phyloP scores from a whole-genome alignment of 1,139 yeast species.

The Taphrina flavorubra region DNA sequence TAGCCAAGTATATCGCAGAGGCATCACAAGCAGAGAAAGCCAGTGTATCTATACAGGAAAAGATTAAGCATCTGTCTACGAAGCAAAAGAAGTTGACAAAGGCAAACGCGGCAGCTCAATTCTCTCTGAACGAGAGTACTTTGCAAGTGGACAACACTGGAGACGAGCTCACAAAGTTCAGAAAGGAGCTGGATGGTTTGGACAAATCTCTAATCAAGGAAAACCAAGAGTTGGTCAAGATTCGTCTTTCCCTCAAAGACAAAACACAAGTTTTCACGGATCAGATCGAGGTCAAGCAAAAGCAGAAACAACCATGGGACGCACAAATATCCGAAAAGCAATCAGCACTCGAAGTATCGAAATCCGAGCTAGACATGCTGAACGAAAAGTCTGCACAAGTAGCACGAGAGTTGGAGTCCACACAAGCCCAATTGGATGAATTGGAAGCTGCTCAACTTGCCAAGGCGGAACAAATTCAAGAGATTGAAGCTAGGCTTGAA shows the following conservation, averaged over 20 bases:
- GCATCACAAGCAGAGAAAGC: slow-evolving; percentile 53
- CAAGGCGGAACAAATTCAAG: slow-evolving; percentile 64
- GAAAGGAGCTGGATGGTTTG: slow-evolving; percentile 54
- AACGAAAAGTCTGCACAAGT: slow-evolving; percentile 58
- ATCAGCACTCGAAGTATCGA: slow-evolving; percentile 67
- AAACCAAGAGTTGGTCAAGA: slow-evolving; percentile 62
- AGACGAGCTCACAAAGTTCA: slow-evolving; percentile 55
- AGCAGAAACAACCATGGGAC: slow-evolving; percentile 82
- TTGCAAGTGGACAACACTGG: slow-evolving; percentile 58
- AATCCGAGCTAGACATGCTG: slow-evolving; percentile 69
- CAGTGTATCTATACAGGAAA: slow-evolving; percentile 75
- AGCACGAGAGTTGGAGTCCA: slow-evolving; percentile 54
- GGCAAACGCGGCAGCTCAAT: slow-evolving; percentile 53
- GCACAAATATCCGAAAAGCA: slow-evolving; percentile 69
- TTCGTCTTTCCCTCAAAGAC: slow-evolving; percentile 70
- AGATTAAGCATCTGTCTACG: slow-evolving; percentile 63
- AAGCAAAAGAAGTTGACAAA: slow-evolving; percentile 70
- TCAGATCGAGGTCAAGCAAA: slow-evolving; percentile 68
- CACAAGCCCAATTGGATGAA: slow-evolving; percentile 58
- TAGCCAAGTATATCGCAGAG: slow-evolving; percentile 41
- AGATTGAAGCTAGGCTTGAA: slow-evolving; percentile 7
- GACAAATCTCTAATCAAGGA: slow-evolving; percentile 60
- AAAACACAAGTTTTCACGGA: slow-evolving; percentile 71
- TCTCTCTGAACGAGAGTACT: slow-evolving; percentile 56
- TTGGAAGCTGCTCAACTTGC: slow-evolving; percentile 61